Percentiles rank a stretch among this genome's conserved stretches.
phyloP scores from a whole-genome alignment of 768 basidiomycete genomes.

The Trametes elegans region DNA sequence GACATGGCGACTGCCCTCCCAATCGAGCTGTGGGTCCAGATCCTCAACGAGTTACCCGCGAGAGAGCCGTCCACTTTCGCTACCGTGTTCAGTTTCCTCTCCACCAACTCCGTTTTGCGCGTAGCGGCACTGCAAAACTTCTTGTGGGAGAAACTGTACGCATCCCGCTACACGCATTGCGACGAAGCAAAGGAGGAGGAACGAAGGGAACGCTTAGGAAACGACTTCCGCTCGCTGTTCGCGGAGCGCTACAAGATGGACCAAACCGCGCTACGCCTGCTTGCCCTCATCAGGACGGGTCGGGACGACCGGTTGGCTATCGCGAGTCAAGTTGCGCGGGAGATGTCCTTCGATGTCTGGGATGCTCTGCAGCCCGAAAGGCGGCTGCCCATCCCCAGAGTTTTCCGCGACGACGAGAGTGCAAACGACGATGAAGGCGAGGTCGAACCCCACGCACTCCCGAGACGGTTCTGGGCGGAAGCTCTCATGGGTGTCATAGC shows the following conservation, averaged over 20 bases:
- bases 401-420: constrained; percentile 4
- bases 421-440: constrained; percentile 1
- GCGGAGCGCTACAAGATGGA: constrained; percentile 9
- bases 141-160: constrained; percentile 57
- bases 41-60: constrained; percentile 32
- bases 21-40: constrained; percentile 36
- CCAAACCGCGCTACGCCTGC: background rate
- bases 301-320: background rate
- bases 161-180: constrained; percentile 44
- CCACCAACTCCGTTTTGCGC: constrained; percentile 37
- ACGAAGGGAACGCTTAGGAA: constrained; percentile 27
- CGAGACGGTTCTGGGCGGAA: constrained; percentile 51
- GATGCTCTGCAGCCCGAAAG: constrained; percentile 45
- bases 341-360: constrained; percentile 48
- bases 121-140: constrained; percentile 40
- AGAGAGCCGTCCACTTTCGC: constrained; percentile 15
- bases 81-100: constrained; percentile 42
- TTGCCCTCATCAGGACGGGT: background rate
- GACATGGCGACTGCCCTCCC: constrained; percentile 21
- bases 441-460: constrained; percentile 32
- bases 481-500: constrained; percentile 43
- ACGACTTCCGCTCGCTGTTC: constrained; percentile 7
- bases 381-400: constrained; percentile 21
- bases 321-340: background rate
- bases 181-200: constrained; percentile 36